Evolutionary conservation across 371 early-diverging fungal species (phyloP), one percentile per base, ranked within the genome.

Genomic region (Mortierella sp.): DNA sequence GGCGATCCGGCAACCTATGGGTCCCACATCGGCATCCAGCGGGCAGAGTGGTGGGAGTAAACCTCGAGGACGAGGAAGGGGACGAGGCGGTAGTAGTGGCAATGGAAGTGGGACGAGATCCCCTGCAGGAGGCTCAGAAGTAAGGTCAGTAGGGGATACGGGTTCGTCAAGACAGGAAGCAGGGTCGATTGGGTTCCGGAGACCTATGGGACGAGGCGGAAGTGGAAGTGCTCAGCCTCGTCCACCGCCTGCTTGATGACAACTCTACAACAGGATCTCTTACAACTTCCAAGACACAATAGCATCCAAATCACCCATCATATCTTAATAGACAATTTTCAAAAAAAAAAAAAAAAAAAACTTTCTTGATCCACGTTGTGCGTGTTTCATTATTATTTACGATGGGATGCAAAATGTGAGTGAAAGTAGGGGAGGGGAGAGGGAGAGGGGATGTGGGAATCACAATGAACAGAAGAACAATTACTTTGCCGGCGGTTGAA

Each of bases 151-250:
- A 48, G 35, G 48, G 48, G 79, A 58, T 27, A 12, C 35, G 2
- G 56, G 71, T n/a, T 75, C 76, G 43, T 8, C 71, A 43, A 49
- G 44, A n/a, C 55, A 56, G 60, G 80, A 58, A 41, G 14, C 48
- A 46, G 80, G 75, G 38, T 83, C 80, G 2, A 77, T 80, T 18
- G 83, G 83, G 44, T 83, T 83, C 49, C 80, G 71, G 71, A 83
- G 60, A 71, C 74, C 76, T 12, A 68, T 68, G 43, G 68, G 68
- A 1, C 35, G 68, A 0, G 68, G 68, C 10, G 35, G 27, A 27
- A 60, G 16, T 4, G 35, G 27, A 27, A 60, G 16, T 32, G 0
- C 32, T 35, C 63, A 63, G 2, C 41, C 68, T 10, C 68, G 41
- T 68, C 68, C 68, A 2, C 21, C 68, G 24, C 41, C 63, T 63